Evolutionary conservation across 306 rosid genomes (phyloP), one percentile per base, ranked within the genome.

Genomic region (Sicyos edulis): DNA sequence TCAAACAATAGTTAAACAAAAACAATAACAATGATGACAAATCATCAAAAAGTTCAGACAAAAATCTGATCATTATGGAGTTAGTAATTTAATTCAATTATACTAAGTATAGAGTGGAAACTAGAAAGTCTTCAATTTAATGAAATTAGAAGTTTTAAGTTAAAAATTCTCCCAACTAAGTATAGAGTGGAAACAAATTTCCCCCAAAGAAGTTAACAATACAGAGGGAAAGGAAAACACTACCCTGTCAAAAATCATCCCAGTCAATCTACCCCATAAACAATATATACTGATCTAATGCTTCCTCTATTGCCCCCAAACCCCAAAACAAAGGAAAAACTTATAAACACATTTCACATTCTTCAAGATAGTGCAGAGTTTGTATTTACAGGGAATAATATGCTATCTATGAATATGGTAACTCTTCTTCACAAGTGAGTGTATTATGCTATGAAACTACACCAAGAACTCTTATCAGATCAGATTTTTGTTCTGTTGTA

Each of bases 391-490:
- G 49, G 51, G 34, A 75, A 75, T 49, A 60, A 61, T 44, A 19
- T 6, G 72, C 26, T 51, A 63, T 74, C 78, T 75, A 75, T 75
- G 75, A 75, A 32, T 77, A 75, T 13, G 60, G 76, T 51, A 78
- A 63, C 77, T 45, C 55, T 21, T 54, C 55, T 58, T 59, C 76
- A 60, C 76, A 26, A 26, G 29, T 26, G 75, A 50, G 84, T 72
- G 84, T 72, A 62, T 78, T 74, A 54, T 76, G 62, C 77, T 32
- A 82, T 21, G 80, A 80, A 79, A 76, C 78, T 74, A 90, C 87
- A 60, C 96, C 91, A 71, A 93, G 80, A 74, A 87, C 96, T 79
- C 95, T 84, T 75, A 82, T 93, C 76, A 93, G 80, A 79, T 89
- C 96, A 71, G 89, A 83, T 78, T 91, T 93, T 78, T 93, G 97